Base-by-base conservation (phyloP, 805 yeast species). In the Yarrowia sp. region DNA sequence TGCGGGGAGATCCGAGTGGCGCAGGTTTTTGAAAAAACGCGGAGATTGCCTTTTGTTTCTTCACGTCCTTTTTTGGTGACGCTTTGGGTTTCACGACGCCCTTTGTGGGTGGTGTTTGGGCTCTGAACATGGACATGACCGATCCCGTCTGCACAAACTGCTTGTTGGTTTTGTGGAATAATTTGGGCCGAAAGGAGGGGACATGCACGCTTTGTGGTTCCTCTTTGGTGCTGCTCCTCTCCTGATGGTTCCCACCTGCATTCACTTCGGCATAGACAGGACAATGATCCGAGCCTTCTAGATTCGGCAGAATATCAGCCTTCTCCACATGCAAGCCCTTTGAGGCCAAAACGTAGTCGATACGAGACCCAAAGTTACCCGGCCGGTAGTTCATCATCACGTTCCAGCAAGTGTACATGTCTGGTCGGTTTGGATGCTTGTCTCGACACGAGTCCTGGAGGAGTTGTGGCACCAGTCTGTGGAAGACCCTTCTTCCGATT, bases 261-360 rank as follows among this genome's bases (percentile, higher is more conserved):
- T 24, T 24, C 30, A 92, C 73, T 75, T 92, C 98, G 1, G 92
- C 82, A 73, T 76, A 92, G 0, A 92, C 85, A 0, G 99, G 99
- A 76, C 98, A 94, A 77, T 94, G 99, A 76, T 94, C 99, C 0
- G 97, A 91, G 0, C 99, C 99, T 75, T 84, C 79, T 0, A 93
- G 73, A 52, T 82, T 82, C 0, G 92, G 88, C 83, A 90, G 83
- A n/a, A 90, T 90, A 70, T 83, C 83, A 0, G 80, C 80, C 49
- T 76, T 76, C 0, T 86, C 82, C 52, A 81, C 76, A 3, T 74
- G 70, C 56, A 89, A 70, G 0, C 71, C 72, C 9, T 77, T 70
- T 33, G 89, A 83, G 0, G 84, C 77, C 8, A 92, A 76, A 7
- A 94, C 87, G 71, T 88, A 83, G 76, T 94, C 99, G 30, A 94